Evolutionary conservation across 345 rosid species (phyloP).

Genomic region (Eutrema yunnanense): DNA sequence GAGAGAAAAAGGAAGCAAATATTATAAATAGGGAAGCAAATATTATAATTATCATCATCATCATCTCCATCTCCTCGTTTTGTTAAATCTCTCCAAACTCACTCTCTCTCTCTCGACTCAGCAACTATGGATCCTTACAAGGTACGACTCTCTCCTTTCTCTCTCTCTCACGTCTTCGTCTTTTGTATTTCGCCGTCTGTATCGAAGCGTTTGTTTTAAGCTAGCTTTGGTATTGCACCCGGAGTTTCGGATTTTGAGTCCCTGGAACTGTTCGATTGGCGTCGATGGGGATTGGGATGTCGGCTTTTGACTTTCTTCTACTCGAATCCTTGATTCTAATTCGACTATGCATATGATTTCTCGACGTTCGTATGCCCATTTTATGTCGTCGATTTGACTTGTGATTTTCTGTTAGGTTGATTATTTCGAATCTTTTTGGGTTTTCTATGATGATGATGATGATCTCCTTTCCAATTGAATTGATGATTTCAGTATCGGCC

Average conservation of each 20-base stretch:
- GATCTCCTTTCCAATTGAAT: background rate
- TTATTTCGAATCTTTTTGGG: background rate
- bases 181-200: conserved; percentile 26
- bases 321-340: background rate
- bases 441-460: background rate
- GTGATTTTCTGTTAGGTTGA: background rate
- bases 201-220: background rate
- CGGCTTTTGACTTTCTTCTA: background rate
- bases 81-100: conserved; percentile 1
- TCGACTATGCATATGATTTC: background rate
- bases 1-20: background rate
- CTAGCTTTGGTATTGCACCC: conserved; percentile 7
- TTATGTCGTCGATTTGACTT: background rate
- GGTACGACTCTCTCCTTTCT: conserved; percentile 14
- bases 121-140: conserved; percentile 54
- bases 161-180: background rate
- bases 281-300: background rate
- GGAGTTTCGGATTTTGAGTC: background rate
- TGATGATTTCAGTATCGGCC: conserved; percentile 31
- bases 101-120: background rate
- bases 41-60: conserved; percentile 15
- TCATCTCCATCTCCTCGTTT: conserved; percentile 9
- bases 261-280: conserved; percentile 1
- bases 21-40: conserved; percentile 20
- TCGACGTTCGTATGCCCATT: background rate